Percentiles rank a stretch among this genome's conserved stretches.
phyloP scores from a whole-genome alignment of 768 basidiomycete genomes.

The Trametes punicea region DNA sequence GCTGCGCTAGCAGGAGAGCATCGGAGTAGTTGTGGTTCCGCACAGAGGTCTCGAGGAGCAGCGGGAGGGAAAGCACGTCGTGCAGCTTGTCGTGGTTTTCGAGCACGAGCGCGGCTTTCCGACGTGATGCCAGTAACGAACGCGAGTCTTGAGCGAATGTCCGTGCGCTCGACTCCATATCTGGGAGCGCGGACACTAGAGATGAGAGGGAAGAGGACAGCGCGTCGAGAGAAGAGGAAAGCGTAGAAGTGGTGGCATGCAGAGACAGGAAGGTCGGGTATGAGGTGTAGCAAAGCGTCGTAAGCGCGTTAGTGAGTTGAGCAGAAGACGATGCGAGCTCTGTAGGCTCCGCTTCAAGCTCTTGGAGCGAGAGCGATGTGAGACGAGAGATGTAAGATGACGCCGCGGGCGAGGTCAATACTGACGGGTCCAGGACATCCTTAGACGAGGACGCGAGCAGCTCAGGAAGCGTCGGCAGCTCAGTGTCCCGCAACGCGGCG shows the following conservation, averaged over 20 bases:
- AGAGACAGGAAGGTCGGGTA: conserved; percentile 92
- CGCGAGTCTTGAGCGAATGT: conserved; percentile 74
- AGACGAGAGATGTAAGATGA: conserved; percentile 61
- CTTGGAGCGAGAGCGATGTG: conserved; percentile 59
- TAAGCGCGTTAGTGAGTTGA: conserved; percentile 85
- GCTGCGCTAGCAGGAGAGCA: conserved; percentile 79
- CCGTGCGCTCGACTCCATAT: conserved; percentile 68
- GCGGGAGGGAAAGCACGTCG: conserved; percentile 87
- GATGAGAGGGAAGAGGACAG: conserved; percentile 71
- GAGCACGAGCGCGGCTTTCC: conserved; percentile 78
- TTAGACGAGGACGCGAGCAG: conserved; percentile 21
- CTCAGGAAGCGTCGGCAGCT: conserved; percentile 21
- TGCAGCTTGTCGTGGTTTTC: conserved; percentile 93
- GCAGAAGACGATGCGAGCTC: conserved; percentile 79
- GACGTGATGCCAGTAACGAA: conserved; percentile 66
- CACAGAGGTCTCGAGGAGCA: conserved; percentile 90
- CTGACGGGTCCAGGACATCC: conserved; percentile 17
- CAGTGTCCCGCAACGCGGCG: not conserved
- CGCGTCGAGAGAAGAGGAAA: conserved; percentile 68
- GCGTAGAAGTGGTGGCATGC: conserved; percentile 72
- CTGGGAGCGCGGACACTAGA: conserved; percentile 70
- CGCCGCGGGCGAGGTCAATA: conserved; percentile 22
- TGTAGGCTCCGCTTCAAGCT: conserved; percentile 71
- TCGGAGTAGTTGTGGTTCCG: conserved; percentile 91
- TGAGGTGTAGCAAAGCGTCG: conserved; percentile 85